Percentiles rank a stretch among this genome's conserved stretches.
Evolutionary conservation across 768 basidiomycete species (phyloP).

Genomic region (Suillus placidus): DNA sequence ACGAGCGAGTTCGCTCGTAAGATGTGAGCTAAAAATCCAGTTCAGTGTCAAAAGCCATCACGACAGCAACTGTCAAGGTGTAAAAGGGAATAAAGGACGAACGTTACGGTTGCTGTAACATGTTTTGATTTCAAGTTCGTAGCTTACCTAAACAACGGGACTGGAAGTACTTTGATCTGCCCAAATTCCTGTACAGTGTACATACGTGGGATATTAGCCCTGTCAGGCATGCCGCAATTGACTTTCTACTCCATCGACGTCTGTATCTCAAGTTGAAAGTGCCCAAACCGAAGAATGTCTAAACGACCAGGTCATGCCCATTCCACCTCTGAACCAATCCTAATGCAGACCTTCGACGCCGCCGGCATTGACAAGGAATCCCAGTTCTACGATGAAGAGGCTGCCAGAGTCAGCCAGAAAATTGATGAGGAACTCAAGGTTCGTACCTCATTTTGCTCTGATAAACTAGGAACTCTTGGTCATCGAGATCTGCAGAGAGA

Average conservation of each 20-base stretch:
- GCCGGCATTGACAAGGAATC: constrained; percentile 31
- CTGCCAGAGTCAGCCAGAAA: constrained; percentile 47
- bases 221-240: constrained; percentile 33
- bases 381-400: constrained; percentile 44
- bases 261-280: constrained; percentile 16
- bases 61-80: neutral
- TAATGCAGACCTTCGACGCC: constrained; percentile 35
- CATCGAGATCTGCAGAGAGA: constrained; percentile 46
- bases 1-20: neutral
- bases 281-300: constrained; percentile 26
- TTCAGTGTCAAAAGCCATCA: constrained; percentile 1
- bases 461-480: neutral
- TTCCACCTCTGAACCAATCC: constrained; percentile 34
- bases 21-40: neutral
- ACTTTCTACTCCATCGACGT: constrained; percentile 22
- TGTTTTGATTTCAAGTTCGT: neutral
- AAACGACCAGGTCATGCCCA: constrained; percentile 32
- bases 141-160: constrained; percentile 16
- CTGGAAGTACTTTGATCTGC: constrained; percentile 33
- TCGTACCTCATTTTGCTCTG: constrained; percentile 12
- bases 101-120: neutral
- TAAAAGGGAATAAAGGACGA: constrained; percentile 3
- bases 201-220: constrained; percentile 38
- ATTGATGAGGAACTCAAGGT: constrained; percentile 65
- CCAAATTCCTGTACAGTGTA: constrained; percentile 26